Base-by-base conservation (phyloP, 2,329 filamentous ascomycete species). In the Emergomyces orientalis region DNA sequence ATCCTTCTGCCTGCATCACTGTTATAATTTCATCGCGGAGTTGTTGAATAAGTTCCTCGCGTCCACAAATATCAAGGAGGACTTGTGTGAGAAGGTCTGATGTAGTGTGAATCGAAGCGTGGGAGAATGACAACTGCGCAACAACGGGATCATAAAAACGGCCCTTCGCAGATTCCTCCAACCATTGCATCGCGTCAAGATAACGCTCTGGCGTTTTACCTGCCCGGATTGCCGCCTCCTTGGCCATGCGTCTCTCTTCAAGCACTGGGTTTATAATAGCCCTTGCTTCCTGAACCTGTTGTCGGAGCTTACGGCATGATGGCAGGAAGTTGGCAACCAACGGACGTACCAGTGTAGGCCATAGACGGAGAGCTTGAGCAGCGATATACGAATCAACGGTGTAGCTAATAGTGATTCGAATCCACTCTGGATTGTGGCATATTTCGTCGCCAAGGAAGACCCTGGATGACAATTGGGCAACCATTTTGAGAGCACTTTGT, bases 161-260 rank as follows among this genome's bases (percentile, higher is more conserved):
- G 8, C 70, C 67, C 14, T 67, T 65, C 8, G 70, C 65, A 45
- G 14, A 56, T 45, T 70, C 63, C 30, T 73, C 71, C 51, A 68
- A 62, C 70, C 69, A 73, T 4, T 71, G 59, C 32, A 71, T 65
- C 0, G 68, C 65, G 34, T 73, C 68, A 9, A 62, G 43, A 41
- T 67, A 66, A 2, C 22, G n/a, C 1, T 63, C 32, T 4, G 63
- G 51, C 1, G 45, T n/a, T 14, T 65, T 63, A 17, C 63, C 63
- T 63, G 66, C 61, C 39, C 62, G 25, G 7, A 62, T 22, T 13
- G 58, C 55, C 13, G 51, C 62, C n/a, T 54, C 34, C 32, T 60
- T 63, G 6, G 47, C 54, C 27, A 25, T 49, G 45, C 63, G 60
- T 27, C 68, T 63, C 54, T 64, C 22, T 30, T 64, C 59, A 19